These are phyloP conservation scores for Claviceps pusilla DNA, from an alignment of 2,329 filamentous ascomycete species.

Conservation along the genomic window DNA sequence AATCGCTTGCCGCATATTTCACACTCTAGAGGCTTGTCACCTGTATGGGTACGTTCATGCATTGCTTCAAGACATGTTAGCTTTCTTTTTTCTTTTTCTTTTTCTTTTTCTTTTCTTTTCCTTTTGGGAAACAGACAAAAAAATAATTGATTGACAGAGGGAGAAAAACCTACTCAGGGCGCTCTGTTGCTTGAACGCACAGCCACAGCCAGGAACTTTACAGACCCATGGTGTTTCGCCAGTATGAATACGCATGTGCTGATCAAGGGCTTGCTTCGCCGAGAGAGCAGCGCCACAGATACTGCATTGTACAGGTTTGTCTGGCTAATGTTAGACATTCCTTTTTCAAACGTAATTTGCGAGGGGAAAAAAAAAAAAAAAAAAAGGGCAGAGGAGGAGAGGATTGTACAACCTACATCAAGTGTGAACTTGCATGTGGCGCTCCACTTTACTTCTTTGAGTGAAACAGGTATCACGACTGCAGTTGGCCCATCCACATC, in stretches of 20 bases:
- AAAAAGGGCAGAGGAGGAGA: too few species aligned
- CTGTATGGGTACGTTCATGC: constrained; percentile 51
- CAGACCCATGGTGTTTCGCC: constrained; percentile 50
- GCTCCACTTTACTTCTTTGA: constrained; percentile 47
- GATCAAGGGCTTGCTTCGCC: constrained; percentile 51
- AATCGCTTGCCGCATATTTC: constrained; percentile 44
- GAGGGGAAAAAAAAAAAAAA: neutral
- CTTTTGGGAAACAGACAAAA: too few species aligned
- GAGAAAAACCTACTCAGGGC: constrained; percentile 39
- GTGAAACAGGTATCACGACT: constrained; percentile 37
- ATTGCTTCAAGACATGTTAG: constrained; percentile 31
- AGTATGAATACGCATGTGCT: constrained; percentile 53
- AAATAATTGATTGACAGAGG: neutral
- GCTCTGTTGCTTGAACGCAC: constrained; percentile 51
- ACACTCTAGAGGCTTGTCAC: constrained; percentile 46
- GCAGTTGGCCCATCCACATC: constrained; percentile 44
- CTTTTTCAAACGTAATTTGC: neutral
- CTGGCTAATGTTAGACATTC: constrained; percentile 18
- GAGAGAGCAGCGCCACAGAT: constrained; percentile 45
- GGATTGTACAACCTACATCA: constrained; percentile 32
- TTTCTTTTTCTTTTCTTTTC: too few species aligned
- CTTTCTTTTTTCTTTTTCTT: neutral
- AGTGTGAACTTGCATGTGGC: constrained; percentile 51
- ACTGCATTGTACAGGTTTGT: constrained; percentile 42
- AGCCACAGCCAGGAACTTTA: constrained; percentile 31